These are phyloP conservation scores for Pyrrhoderma noxium DNA, from an alignment of 1,284 basidiomycete species.

Conservation along the genomic window DNA sequence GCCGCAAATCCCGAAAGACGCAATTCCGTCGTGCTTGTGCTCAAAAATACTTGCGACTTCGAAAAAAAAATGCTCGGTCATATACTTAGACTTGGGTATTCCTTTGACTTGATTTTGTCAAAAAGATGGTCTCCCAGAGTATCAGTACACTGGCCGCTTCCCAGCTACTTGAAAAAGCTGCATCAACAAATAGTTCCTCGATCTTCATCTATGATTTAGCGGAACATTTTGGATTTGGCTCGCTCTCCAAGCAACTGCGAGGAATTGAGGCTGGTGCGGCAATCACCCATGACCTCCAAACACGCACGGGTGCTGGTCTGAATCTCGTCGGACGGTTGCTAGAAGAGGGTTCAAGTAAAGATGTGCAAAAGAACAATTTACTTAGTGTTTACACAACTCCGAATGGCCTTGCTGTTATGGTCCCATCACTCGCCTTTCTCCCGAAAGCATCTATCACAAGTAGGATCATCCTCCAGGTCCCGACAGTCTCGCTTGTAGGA, in stretches of 20 bases:
- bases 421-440: constrained; percentile 59
- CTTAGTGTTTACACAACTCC: constrained; percentile 75
- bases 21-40: not conserved
- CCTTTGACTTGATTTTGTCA: no score
- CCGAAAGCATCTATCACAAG: constrained; percentile 52
- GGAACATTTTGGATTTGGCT: constrained; percentile 71
- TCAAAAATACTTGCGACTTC: no score
- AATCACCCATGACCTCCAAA: constrained; percentile 69
- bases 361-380: constrained; percentile 47
- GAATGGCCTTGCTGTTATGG: constrained; percentile 69
- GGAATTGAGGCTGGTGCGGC: constrained; percentile 35
- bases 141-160: constrained; percentile 34
- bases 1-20: no score
- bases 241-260: constrained; percentile 56
- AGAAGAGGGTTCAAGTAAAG: constrained; percentile 64
- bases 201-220: constrained; percentile 79
- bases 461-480: constrained; percentile 73
- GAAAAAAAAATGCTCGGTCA: not conserved
- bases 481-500: constrained; percentile 58
- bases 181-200: constrained; percentile 47
- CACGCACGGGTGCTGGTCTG: constrained; percentile 81
- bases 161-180: constrained; percentile 56
- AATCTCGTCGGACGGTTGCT: constrained; percentile 77
- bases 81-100: no score
- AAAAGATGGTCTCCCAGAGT: no score